Percentiles rank a stretch among this genome's conserved stretches.
phyloP scores from a whole-genome alignment of 176 grass and related monocot genomes.

The Echinochloa phyllopogon region DNA sequence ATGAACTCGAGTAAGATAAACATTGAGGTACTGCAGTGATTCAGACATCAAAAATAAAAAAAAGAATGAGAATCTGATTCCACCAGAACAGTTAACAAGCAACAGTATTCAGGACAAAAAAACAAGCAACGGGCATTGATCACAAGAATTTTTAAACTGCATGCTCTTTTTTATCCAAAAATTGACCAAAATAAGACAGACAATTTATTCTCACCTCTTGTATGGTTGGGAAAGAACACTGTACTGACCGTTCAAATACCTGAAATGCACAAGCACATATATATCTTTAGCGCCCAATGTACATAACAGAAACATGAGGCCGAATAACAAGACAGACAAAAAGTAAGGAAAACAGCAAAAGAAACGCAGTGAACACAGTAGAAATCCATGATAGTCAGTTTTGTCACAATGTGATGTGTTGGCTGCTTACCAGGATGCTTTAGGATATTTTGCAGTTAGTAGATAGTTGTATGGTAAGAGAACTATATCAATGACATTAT shows the following conservation, averaged over 20 bases:
- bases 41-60: conserved; percentile 43
- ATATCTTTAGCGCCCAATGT: conserved; percentile 1
- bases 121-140: neutral
- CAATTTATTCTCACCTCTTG: conserved; percentile 67
- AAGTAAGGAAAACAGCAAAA: conserved; percentile 3
- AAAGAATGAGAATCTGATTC: conserved; percentile 35
- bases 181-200: conserved; percentile 22
- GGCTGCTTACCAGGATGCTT: conserved; percentile 29
- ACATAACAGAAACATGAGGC: conserved; percentile 30
- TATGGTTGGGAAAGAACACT: conserved; percentile 68
- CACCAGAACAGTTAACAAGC: conserved; percentile 30
- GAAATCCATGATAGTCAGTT: conserved; percentile 17
- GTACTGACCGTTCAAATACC: conserved; percentile 89
- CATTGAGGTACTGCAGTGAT: conserved; percentile 74
- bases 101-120: neutral
- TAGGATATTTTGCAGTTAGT: conserved; percentile 25
- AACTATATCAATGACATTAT: neutral
- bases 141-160: conserved; percentile 11
- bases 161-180: conserved; percentile 12
- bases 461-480: neutral
- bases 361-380: conserved; percentile 40
- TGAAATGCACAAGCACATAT: conserved; percentile 45
- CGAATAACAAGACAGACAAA: conserved; percentile 34
- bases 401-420: neutral
- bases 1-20: conserved; percentile 95